Base-by-base conservation (phyloP, 2,329 filamentous ascomycete species). In the Penicillium griseofulvum region DNA sequence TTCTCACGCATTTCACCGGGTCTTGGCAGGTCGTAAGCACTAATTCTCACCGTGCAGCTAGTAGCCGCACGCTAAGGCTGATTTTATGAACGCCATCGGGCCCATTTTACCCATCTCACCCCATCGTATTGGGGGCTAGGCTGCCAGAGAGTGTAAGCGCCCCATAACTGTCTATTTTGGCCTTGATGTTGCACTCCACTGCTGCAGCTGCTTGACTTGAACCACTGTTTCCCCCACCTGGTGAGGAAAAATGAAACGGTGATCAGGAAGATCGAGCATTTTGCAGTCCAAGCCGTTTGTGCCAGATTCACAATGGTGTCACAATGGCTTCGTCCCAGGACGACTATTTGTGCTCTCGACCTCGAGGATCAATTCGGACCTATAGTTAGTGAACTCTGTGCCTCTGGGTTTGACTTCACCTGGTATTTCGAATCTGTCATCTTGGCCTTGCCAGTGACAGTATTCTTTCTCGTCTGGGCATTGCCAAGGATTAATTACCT, bases 361-460 rank as follows among this genome's bases (percentile, higher is more conserved):
- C 17, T 48, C 29, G 45, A 48, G 31, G 45, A 48, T 37, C 45
- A 24, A 22, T 48, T 48, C 37, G 45, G 45, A 36, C 45, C 45
- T 11, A 31, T 29, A 11, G 45, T 48, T 33, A 48, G 45, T 48
- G 45, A 48, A 10, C 29, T 48, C 19, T 48, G 45, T 37, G 45
- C 45, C 33, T 48, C 45, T 26, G 45, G 45, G 8, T 48, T 48
- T 14, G 45, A 48, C 28, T 48, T 48, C 45, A 48, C 45, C 31
- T 48, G 45, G 45, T 48, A 48, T 31, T 48, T 48, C 33, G 45
- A 48, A 31, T 48, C 45, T 11, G 45, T 48, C 17, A 37, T 48
- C 45, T 37, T 48, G 45, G 24, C 45, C n/a, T 36, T 48, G 19
- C 45, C 45, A 26, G 45, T 48, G 31, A 48, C 45, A 19, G 22